Evolutionary conservation across 148 eudicot genomes (phyloP).

Genomic region (Camellia sinensis): DNA sequence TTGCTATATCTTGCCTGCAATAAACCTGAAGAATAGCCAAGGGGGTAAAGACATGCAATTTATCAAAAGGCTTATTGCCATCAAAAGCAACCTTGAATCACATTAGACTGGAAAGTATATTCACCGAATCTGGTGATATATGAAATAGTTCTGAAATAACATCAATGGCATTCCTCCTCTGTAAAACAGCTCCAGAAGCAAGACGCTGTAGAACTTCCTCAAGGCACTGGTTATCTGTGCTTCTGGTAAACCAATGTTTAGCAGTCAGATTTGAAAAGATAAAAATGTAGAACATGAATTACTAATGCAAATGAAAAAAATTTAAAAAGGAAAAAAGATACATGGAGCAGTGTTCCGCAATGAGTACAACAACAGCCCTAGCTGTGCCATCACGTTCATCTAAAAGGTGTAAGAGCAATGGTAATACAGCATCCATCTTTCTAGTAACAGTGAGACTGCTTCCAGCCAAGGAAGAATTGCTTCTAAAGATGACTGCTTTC

Average conservation of each 20-base stretch:
- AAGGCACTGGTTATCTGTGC: constrained; percentile 44
- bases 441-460: constrained; percentile 27
- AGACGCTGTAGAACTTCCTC: constrained; percentile 56
- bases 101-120: constrained; percentile 21
- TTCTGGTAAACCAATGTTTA: constrained; percentile 39
- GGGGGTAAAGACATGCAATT: constrained; percentile 2
- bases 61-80: background rate
- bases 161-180: constrained; percentile 63
- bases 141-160: constrained; percentile 52
- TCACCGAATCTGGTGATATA: constrained; percentile 35
- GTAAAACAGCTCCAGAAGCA: constrained; percentile 41
- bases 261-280: constrained; percentile 22
- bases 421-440: constrained; percentile 50
- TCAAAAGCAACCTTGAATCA: constrained; percentile 28
- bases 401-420: constrained; percentile 48
- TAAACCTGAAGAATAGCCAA: constrained; percentile 15
- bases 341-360: constrained; percentile 73
- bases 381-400: constrained; percentile 68
- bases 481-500: constrained; percentile 49
- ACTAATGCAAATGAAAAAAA: background rate
- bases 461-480: constrained; percentile 27
- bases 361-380: constrained; percentile 53
- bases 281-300: background rate
- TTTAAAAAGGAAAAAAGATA: constrained; percentile 17
- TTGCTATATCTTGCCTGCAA: constrained; percentile 61